Percentiles rank a stretch among this genome's conserved stretches.
Evolutionary conservation across 805 yeast genomes (phyloP).

Genomic region (Henningerozyma blattae): DNA sequence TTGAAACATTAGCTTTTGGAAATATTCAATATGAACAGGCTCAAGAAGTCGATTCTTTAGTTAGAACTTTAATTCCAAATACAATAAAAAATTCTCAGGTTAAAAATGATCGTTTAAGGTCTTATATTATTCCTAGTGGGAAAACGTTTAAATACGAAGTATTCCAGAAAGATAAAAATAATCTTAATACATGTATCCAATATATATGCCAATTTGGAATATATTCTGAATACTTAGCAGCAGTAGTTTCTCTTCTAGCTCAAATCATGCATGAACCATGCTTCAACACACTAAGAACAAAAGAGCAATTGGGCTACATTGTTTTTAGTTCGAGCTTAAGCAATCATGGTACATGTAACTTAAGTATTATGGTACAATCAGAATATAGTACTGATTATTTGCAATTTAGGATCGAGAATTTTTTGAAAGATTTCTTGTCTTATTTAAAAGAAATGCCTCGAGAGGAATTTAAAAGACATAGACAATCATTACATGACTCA

Average conservation of each 20-base stretch:
- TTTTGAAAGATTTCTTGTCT: slow-evolving; percentile 38
- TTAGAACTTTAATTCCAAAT: slow-evolving; percentile 35
- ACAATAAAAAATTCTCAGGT: slow-evolving; percentile 24
- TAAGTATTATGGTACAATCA: slow-evolving; percentile 70
- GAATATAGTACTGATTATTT: slow-evolving; percentile 66
- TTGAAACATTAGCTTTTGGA: slow-evolving; percentile 70
- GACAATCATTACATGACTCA: slow-evolving; percentile 51
- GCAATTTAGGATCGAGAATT: slow-evolving; percentile 63
- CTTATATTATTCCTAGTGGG: slow-evolving; percentile 30
- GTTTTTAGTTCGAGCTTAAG: slow-evolving; percentile 68
- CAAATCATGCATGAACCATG: slow-evolving; percentile 79
- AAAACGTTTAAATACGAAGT: slow-evolving; percentile 36
- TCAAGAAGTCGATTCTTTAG: slow-evolving; percentile 31
- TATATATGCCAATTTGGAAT: slow-evolving; percentile 59
- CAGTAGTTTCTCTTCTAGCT: slow-evolving; percentile 50
- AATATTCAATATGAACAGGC: slow-evolving; percentile 51
- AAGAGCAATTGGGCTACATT: slow-evolving; percentile 90
- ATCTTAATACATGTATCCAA: slow-evolving; percentile 77
- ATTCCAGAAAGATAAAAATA: slow-evolving; percentile 47
- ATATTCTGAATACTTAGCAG: slow-evolving; percentile 31
- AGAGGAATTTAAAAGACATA: slow-evolving; percentile 57
- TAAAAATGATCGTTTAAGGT: slow-evolving; percentile 24
- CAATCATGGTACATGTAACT: slow-evolving; percentile 48
- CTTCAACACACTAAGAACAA: slow-evolving; percentile 79
- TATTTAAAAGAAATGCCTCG: slow-evolving; percentile 40